Base-by-base conservation (phyloP, 768 basidiomycete species). In the Serendipita sp. region DNA sequence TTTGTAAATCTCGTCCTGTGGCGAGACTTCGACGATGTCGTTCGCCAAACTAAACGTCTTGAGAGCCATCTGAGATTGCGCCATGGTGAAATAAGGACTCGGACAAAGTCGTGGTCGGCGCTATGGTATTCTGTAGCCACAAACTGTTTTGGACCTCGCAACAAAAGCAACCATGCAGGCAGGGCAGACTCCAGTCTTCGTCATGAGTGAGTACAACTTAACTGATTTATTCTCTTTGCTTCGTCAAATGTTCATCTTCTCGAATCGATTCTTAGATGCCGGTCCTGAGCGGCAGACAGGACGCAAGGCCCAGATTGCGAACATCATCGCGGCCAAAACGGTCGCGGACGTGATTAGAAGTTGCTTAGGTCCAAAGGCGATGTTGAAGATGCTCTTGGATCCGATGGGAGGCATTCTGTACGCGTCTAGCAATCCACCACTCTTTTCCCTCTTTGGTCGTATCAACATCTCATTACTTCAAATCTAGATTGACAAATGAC, bases 301-400 rank as follows among this genome's bases (percentile, higher is more conserved):
- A 51, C 80, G 93, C 67, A 97, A 95, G 75, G 95, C 95, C 0
- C 94, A 96, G 76, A 85, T 88, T 64, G 93, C 91, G 41, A 97
- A 98, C 72, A 97, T 97, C 75, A 92, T 88, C 1, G 93, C 95
- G 7, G 94, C 93, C 58, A 98, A 97, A 93, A 96, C 92, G 7
- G 93, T 98, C 0, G 92, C 95, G 65, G 96, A 98, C 79, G 94
- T 99, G 3, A 97, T 98, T 68, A 75, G 95, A 65, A 98, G 95
- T 65, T 98, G 96, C 81, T 74, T 98, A 38, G 96, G 94, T 0
- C 95, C 95, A 0, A 95, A 96, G 70, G 85, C 96, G 43, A 98
- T 98, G 96, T 77, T 98, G 61, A 99, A 98, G 79, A 98, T 99
- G 96, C 96, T 98, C 68, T 75, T 97, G 45, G 95, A 98, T 76